A percentile compares a stretch with the other conserved stretches of the same genome.
phyloP scores from a whole-genome alignment of 495 filamentous ascomycete species.

The Talaromyces liani region DNA sequence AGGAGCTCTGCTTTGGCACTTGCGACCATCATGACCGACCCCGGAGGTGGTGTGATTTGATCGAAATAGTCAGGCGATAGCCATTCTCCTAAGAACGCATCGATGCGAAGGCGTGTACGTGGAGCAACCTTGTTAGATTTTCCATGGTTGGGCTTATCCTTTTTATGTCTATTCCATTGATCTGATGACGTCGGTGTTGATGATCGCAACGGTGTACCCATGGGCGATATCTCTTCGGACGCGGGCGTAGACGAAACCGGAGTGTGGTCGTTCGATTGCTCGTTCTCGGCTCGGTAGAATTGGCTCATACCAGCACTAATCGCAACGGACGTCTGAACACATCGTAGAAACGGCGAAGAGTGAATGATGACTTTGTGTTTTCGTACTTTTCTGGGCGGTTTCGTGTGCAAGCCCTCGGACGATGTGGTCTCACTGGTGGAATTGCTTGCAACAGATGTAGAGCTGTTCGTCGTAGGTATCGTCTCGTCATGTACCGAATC shows the following conservation, averaged over 20 bases:
- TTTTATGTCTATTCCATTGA: background rate
- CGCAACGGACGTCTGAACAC: slow-evolving; percentile 84
- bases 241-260: slow-evolving; percentile 4
- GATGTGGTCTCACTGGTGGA: background rate
- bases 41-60: slow-evolving; percentile 80
- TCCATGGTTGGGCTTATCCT: slow-evolving; percentile 7
- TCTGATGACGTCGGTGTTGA: slow-evolving; percentile 17
- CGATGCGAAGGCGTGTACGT: slow-evolving; percentile 56
- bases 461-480: background rate
- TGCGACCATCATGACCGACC: slow-evolving; percentile 77
- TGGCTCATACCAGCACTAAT: slow-evolving; percentile 84
- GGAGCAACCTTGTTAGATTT: slow-evolving; percentile 13
- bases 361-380: slow-evolving; percentile 80
- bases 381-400: slow-evolving; percentile 30
- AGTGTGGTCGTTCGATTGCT: slow-evolving; percentile 1
- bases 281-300: slow-evolving; percentile 29
- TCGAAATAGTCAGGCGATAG: slow-evolving; percentile 88
- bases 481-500: slow-evolving; percentile 8
- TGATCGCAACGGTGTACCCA: slow-evolving; percentile 5
- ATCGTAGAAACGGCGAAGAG: slow-evolving; percentile 85
- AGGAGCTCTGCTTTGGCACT: slow-evolving; percentile 79
- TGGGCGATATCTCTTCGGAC: slow-evolving; percentile 11
- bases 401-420: slow-evolving; percentile 11
- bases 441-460: background rate
- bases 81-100: slow-evolving; percentile 95